phyloP scores from a whole-genome alignment of 257 asterid species.

The Gynochthodes officinalis region DNA sequence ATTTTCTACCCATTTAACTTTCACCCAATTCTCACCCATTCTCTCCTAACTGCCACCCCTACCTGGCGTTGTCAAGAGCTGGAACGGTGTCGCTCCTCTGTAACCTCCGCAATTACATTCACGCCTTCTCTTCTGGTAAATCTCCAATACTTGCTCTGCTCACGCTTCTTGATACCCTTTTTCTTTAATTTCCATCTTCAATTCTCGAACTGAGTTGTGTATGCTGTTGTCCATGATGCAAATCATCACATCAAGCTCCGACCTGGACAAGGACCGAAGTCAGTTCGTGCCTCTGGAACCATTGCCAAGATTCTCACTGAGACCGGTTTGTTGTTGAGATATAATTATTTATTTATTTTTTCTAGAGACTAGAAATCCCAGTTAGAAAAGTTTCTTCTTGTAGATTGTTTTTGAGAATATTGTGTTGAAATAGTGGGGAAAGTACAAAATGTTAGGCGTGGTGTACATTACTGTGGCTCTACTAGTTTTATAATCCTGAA shows the following conservation, averaged over 20 bases:
- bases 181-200: background rate
- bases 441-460: background rate
- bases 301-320: slow-evolving; percentile 68
- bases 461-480: background rate
- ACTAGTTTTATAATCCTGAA: background rate
- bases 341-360: no score
- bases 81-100: slow-evolving; percentile 10
- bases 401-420: background rate
- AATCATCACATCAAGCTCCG: slow-evolving; percentile 66
- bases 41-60: no score
- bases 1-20: no score
- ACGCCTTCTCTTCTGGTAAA: slow-evolving; percentile 6
- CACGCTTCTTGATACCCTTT: background rate
- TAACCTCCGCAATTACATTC: background rate
- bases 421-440: background rate
- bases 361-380: background rate
- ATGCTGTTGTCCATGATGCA: slow-evolving; percentile 30
- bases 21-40: no score
- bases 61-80: slow-evolving; percentile 19
- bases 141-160: background rate
- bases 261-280: slow-evolving; percentile 79
- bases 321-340: slow-evolving; percentile 60
- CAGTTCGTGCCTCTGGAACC: slow-evolving; percentile 75
- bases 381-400: background rate
- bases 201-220: slow-evolving; percentile 21